Evolutionary conservation across 148 eudicot species (phyloP), one percentile per base, ranked within the genome.

Genomic region (Beta vulgaris): DNA sequence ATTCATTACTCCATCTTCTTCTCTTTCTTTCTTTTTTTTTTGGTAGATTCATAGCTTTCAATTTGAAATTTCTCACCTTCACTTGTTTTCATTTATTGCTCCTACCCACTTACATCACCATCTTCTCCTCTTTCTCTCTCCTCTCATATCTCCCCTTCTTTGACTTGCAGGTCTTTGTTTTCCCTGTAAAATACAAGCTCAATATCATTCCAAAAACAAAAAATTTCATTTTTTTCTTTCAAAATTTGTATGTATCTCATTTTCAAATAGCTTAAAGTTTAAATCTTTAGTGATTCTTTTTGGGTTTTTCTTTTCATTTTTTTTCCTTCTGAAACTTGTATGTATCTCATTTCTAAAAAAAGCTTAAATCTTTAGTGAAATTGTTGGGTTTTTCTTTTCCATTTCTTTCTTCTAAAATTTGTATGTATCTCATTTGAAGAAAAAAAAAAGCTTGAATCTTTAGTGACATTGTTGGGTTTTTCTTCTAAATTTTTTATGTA

Each of bases 61-160:
- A 43, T 72, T 81, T 77, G 69, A 77, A 81, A 66, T 51, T n/a
- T 9, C 54, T 61, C 64, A 40, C 69, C 49, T 34, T 68, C 72
- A 51, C 51, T 76, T 36, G 0, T 28, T 70, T 71, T 76, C 77
- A 76, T 68, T 81, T n/a, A 81, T 57, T 72, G 63, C 61, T 67
- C 1, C 78, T 61, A 73, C 71, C 80, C 77, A 77, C 77, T 81
- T 76, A 66, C 69, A 76, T 76, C 80, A 65, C 76, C 79, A 66
- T 72, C 83, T 53, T 26, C 46, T 12, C 39, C 31, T 35, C 62
- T 32, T 28, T 18, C n/a, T 61, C 65, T 71, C 63, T 36, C 36
- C 25, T 26, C 70, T 59, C 68, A 60, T 25, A 28, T 73, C 64
- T 31, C n/a, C 62, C 69, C 69, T 61, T 49, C 61, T 73, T 82